Conservation (phyloP, 345 rosid genomes). For the Salix koriyanagi region DNA sequence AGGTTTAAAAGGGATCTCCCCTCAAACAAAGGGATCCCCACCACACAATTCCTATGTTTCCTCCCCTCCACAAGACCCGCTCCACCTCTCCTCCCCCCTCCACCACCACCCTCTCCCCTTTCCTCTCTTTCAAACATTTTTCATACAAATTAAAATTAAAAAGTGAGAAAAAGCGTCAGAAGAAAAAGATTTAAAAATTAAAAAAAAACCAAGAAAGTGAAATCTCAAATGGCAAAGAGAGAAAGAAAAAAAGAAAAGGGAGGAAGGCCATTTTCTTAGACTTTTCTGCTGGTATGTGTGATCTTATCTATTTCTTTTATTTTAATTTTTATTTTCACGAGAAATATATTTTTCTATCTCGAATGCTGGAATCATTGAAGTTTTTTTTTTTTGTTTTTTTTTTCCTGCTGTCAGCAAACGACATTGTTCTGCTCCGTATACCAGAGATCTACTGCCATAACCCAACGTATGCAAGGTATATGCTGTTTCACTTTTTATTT, state of each 20-base stretch:
- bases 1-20: background rate
- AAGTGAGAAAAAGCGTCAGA: no score
- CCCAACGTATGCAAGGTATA: constrained; percentile 1
- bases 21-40: background rate
- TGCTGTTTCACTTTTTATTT: background rate
- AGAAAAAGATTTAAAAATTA: no score
- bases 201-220: no score
- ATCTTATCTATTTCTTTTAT: no score
- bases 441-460: background rate
- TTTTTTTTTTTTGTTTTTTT: no score
- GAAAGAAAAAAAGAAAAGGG: no score
- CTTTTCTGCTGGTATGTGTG: no score
- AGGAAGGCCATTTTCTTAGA: no score
- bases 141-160: background rate
- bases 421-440: background rate
- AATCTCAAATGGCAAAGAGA: no score
- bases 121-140: background rate
- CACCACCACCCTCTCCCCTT: background rate
- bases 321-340: no score
- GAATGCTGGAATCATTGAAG: background rate
- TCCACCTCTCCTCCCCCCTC: background rate
- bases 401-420: background rate
- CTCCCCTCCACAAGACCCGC: background rate
- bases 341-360: background rate
- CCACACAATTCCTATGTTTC: no score